Percentiles rank a stretch among this genome's conserved stretches.
Conservation (phyloP, 2,329 filamentous ascomycete species). For the Rhinocladiella similis region DNA sequence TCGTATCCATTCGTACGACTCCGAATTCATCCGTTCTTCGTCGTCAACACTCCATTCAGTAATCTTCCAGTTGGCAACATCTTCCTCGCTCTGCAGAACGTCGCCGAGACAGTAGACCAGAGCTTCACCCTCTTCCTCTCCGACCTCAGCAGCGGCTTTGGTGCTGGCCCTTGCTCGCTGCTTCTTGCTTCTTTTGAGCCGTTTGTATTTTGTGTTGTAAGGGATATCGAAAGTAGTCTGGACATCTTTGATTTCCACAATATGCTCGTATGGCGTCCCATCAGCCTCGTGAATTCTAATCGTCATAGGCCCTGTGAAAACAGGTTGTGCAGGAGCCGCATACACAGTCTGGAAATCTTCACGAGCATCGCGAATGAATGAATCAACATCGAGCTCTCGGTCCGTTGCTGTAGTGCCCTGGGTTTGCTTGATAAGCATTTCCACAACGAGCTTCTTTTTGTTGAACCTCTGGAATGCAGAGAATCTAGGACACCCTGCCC, state of each 20-base stretch:
- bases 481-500: conserved; percentile 85
- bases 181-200: conserved; percentile 81
- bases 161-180: conserved; percentile 72
- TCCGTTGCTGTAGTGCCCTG: conserved; percentile 60
- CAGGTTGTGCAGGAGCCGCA: conserved; percentile 68
- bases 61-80: conserved; percentile 79
- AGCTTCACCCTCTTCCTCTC: conserved; percentile 73
- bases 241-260: conserved; percentile 89
- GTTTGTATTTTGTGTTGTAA: conserved; percentile 99
- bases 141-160: conserved; percentile 60
- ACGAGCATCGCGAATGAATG: conserved; percentile 82
- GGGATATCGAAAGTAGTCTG: conserved; percentile 88
- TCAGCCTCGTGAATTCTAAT: conserved; percentile 97
- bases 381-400: conserved; percentile 65
- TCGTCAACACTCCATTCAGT: conserved; percentile 88
- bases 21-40: conserved; percentile 87
- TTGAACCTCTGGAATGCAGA: conserved; percentile 88
- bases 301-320: conserved; percentile 95
- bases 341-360: conserved; percentile 72
- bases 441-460: conserved; percentile 93
- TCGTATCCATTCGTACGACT: conserved; percentile 98
- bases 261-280: conserved; percentile 96
- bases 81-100: conserved; percentile 78
- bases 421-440: conserved; percentile 82
- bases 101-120: conserved; percentile 91